A percentile compares a stretch with the other conserved stretches of the same genome.
These are phyloP conservation scores for Glomus cerebriforme DNA, from an alignment of 192 early-diverging fungal genomes.

Conservation along the genomic window DNA sequence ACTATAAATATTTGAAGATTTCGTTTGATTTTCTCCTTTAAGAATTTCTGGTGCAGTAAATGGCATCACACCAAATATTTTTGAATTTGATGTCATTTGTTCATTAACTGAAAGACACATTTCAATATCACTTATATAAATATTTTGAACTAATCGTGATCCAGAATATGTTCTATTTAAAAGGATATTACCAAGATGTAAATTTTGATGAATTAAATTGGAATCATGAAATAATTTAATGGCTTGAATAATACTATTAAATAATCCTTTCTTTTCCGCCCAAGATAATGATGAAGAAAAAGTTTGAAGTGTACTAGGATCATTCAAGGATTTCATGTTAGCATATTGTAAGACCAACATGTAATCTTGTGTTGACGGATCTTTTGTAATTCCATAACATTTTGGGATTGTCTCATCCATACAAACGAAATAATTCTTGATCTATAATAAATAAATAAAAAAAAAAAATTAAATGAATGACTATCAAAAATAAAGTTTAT, in stretches of 20 bases:
- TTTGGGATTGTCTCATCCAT: neutral
- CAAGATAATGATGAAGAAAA: neutral
- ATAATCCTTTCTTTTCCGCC: neutral
- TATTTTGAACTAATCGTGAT: neutral
- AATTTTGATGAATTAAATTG: neutral
- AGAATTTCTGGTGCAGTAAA: constrained; percentile 4
- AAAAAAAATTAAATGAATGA: neutral
- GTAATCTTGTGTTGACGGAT: neutral
- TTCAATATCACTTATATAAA: neutral
- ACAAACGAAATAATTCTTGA: neutral
- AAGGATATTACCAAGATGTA: constrained; percentile 18
- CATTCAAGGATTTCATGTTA: neutral
- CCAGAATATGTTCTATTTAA: neutral
- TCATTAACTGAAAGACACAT: neutral
- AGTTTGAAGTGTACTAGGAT: neutral
- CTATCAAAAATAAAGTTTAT: neutral
- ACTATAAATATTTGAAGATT: constrained; percentile 19
- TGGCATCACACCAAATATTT: neutral
- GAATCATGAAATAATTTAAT: neutral
- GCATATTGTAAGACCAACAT: neutral
- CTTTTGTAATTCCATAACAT: constrained; percentile 13
- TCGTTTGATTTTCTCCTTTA: too few species aligned
- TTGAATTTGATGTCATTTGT: neutral
- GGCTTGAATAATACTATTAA: neutral
- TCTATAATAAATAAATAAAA: neutral